phyloP scores from a whole-genome alignment of 2,329 filamentous ascomycete species.

The Westerdykella sp. region DNA sequence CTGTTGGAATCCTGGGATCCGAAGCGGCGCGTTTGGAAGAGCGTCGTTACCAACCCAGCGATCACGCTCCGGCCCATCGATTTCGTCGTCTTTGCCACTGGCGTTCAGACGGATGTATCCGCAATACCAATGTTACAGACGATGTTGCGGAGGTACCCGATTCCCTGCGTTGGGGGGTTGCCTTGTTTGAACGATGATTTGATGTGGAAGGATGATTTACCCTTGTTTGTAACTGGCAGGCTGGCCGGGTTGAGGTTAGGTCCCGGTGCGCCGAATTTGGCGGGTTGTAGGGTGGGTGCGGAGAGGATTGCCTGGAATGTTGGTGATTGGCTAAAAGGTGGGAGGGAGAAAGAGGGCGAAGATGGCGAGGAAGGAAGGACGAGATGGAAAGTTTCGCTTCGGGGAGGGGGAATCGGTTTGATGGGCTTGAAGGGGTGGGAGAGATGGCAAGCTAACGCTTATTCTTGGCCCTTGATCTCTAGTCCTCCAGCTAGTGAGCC shows the following conservation, averaged over 20 bases:
- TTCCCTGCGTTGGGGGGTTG: constrained; percentile 58
- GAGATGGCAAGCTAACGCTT: not conserved
- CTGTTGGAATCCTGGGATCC: constrained; percentile 47
- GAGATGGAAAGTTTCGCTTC: constrained; percentile 8
- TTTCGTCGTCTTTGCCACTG: constrained; percentile 72
- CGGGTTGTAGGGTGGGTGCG: constrained; percentile 65
- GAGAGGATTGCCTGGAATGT: constrained; percentile 68
- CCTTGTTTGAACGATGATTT: constrained; percentile 71
- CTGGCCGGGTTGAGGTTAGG: constrained; percentile 63
- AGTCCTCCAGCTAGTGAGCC: not conserved
- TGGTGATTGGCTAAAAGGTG: constrained; percentile 48
- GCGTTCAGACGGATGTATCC: constrained; percentile 58
- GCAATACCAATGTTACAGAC: constrained; percentile 56
- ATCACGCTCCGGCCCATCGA: constrained; percentile 50
- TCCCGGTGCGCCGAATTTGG: constrained; percentile 66
- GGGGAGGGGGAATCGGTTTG: constrained; percentile 6
- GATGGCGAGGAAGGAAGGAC: constrained; percentile 1
- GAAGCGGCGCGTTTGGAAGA: constrained; percentile 33
- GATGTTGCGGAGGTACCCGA: constrained; percentile 54
- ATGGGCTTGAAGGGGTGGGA: constrained; percentile 6
- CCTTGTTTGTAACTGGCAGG: constrained; percentile 64
- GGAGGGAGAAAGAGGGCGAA: not conserved
- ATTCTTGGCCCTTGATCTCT: not conserved
- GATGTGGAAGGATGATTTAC: constrained; percentile 67
- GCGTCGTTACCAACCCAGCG: constrained; percentile 44